Evolutionary conservation across 768 basidiomycete species (phyloP).

Genomic region (Gyrodon lividus): DNA sequence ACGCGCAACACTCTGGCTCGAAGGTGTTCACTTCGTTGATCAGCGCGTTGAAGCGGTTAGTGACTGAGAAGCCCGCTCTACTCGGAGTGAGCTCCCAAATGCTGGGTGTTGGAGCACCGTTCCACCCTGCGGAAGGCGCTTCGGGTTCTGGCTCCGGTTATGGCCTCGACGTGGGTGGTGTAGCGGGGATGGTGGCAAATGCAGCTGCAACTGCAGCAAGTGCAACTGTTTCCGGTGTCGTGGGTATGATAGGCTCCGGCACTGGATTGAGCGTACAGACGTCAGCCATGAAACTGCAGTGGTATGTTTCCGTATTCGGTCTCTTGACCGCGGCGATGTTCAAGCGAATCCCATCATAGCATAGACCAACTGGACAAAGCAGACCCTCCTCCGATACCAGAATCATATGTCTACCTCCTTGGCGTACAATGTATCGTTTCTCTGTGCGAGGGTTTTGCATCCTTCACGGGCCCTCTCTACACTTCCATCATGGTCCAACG

Average conservation of each 20-base stretch:
- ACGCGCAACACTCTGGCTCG: slow-evolving; percentile 56
- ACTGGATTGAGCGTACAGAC: slow-evolving; percentile 69
- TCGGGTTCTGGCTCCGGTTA: slow-evolving; percentile 35
- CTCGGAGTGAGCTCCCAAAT: slow-evolving; percentile 81
- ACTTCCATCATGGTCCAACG: slow-evolving; percentile 65
- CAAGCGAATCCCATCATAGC: slow-evolving; percentile 40
- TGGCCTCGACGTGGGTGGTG: slow-evolving; percentile 60
- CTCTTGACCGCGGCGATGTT: background rate
- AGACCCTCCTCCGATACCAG: slow-evolving; percentile 90
- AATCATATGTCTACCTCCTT: slow-evolving; percentile 90
- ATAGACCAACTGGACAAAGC: slow-evolving; percentile 99
- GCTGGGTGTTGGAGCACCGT: slow-evolving; percentile 69
- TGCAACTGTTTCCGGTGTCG: slow-evolving; percentile 80
- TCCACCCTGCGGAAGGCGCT: slow-evolving; percentile 28
- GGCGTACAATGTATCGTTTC: slow-evolving; percentile 86
- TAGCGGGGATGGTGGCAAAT: slow-evolving; percentile 81
- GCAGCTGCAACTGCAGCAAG: slow-evolving; percentile 81
- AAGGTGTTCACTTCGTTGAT: slow-evolving; percentile 78
- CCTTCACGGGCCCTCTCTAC: slow-evolving; percentile 75
- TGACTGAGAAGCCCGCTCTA: slow-evolving; percentile 84
- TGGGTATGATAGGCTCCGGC: slow-evolving; percentile 77
- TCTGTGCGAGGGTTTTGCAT: slow-evolving; percentile 81
- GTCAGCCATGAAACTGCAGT: slow-evolving; percentile 87
- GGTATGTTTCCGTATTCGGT: slow-evolving; percentile 48
- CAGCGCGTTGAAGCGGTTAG: slow-evolving; percentile 78